Conservation (phyloP, 768 basidiomycete species). For the Phanerochaete sordida region DNA sequence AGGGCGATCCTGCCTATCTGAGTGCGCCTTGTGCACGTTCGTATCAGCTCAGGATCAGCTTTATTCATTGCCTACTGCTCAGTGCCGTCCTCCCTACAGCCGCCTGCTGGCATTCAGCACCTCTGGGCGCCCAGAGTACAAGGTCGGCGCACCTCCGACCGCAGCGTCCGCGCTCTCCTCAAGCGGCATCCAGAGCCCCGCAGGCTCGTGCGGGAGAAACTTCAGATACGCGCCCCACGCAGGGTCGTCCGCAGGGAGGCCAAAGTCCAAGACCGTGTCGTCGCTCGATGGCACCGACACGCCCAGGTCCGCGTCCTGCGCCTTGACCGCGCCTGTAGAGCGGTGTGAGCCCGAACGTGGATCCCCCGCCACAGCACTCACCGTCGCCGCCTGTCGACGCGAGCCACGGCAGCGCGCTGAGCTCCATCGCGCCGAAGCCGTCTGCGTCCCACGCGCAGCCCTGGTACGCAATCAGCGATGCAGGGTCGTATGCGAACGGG, state of each 20-base stretch:
- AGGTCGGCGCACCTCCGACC: neutral
- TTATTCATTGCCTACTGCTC: neutral
- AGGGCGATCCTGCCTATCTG: neutral
- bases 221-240: neutral
- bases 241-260: neutral
- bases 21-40: neutral
- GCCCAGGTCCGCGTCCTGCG: neutral
- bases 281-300: neutral
- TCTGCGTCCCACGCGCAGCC: conserved; percentile 10
- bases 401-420: conserved; percentile 21
- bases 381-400: neutral
- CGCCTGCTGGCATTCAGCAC: too few relatives aligned
- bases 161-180: neutral
- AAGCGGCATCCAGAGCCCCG: neutral
- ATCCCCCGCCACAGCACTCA: too few relatives aligned
- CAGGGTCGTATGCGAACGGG: conserved; percentile 7
- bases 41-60: neutral
- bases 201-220: neutral
- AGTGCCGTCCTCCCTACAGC: neutral
- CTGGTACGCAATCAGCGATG: conserved; percentile 8
- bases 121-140: neutral
- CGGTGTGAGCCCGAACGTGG: too few relatives aligned
- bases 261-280: neutral
- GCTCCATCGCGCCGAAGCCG: conserved; percentile 17
- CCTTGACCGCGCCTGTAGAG: neutral